These are phyloP conservation scores for Obelidium mucronatum DNA, from an alignment of 192 early-diverging fungal genomes.

Conservation along the genomic window DNA sequence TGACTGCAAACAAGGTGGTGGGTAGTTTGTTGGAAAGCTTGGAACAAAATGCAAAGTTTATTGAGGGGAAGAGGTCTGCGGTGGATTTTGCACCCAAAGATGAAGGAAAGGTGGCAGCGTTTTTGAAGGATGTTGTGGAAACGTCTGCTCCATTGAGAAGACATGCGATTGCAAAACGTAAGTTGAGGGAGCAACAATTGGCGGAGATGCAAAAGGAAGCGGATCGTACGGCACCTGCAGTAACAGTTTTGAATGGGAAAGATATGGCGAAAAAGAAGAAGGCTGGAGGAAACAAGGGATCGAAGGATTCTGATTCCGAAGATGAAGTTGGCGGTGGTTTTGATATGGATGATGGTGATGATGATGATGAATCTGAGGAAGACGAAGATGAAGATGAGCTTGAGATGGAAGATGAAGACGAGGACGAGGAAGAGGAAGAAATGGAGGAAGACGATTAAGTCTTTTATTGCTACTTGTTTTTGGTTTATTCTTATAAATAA, in stretches of 20 bases:
- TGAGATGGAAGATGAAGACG: constrained; percentile 20
- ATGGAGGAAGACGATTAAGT: not conserved
- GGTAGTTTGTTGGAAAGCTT: constrained; percentile 82
- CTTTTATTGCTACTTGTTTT: not conserved
- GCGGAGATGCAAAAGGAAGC: constrained; percentile 37
- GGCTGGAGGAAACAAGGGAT: constrained; percentile 26
- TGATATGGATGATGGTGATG: constrained; percentile 42
- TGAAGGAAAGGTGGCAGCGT: constrained; percentile 36
- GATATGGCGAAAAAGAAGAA: constrained; percentile 31
- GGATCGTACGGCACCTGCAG: constrained; percentile 26
- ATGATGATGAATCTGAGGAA: constrained; percentile 38
- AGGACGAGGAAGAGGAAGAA: constrained; percentile 7
- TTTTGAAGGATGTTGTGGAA: constrained; percentile 42
- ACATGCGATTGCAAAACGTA: constrained; percentile 44
- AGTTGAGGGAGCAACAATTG: constrained; percentile 44
- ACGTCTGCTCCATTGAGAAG: constrained; percentile 47
- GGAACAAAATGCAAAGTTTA: constrained; percentile 79
- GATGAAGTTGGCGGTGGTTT: constrained; percentile 14
- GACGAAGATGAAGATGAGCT: constrained; percentile 20
- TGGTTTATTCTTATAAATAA: not conserved
- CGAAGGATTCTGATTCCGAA: constrained; percentile 8
- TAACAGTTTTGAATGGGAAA: constrained; percentile 5
- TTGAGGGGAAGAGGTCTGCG: constrained; percentile 73
- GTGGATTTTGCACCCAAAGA: constrained; percentile 66
- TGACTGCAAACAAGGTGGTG: constrained; percentile 81